Evolutionary conservation across 805 yeast genomes (phyloP), one percentile per base, ranked within the genome.

Genomic region (Scheffersomyces ergatensis): DNA sequence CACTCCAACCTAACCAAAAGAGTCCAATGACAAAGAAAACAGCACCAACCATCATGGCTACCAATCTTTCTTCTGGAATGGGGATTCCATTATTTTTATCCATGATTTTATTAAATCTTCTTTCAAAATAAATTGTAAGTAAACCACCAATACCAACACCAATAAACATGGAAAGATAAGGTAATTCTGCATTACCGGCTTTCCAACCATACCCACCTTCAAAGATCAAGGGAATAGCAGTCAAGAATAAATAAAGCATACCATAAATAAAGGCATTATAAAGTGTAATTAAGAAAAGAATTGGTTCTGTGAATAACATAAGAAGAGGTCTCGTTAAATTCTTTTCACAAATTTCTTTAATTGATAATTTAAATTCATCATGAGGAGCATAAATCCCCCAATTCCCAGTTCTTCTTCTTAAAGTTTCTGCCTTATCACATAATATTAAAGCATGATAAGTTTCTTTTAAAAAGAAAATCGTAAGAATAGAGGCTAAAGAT

Each of bases 1-100:
- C 96, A 9, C 90, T 69, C 96, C 96, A 89, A 42, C 86, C 78
- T 60, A 89, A 72, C 95, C 95, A 85, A 54, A 89, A 72, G 46
- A 89, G 66, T 40, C 96, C 96, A 39, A 78, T 67, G 20, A 93
- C 83, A 67, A 89, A 87, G 5, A 74, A 55, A 39, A 86, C 46
- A 18, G 83, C 80, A 26, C 95, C 89, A 29, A 74, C 61, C 63
- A 87, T 76, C 83, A 88, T 78, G 70, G 89, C 80, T 14, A 81
- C 79, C 40, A 89, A 68, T 61, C 96, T 78, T 19, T 81, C 83
- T 61, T 89, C 96, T 0, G 96, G 95, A 13, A 82, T 75, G 0
- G 80, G 72, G 29, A 58, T 60, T 35, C 82, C 81, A 29, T 74
- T 75, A 53, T 80, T 79, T n/a, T 57, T 66, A 24, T 51, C 60